A percentile compares a stretch with the other conserved stretches of the same genome.
Conservation (phyloP, 805 yeast species). For the Monosporozyma unispora region DNA sequence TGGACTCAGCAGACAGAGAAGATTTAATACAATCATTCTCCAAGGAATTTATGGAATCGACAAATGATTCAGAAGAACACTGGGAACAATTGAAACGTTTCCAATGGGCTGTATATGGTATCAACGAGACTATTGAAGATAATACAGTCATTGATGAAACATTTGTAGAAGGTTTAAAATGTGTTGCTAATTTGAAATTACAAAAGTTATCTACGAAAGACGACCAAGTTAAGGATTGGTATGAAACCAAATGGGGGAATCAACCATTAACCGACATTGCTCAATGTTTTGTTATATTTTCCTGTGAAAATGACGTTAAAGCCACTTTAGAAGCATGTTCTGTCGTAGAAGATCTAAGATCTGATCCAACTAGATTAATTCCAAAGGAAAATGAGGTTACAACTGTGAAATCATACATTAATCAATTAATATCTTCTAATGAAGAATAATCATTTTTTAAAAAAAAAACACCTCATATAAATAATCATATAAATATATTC, state of each 20-base stretch:
- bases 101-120: slow-evolving; percentile 79
- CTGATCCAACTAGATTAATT: slow-evolving; percentile 25
- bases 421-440: slow-evolving; percentile 10
- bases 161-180: slow-evolving; percentile 59
- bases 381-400: slow-evolving; percentile 31
- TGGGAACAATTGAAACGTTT: slow-evolving; percentile 67
- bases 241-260: slow-evolving; percentile 1
- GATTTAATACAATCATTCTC: slow-evolving; percentile 39
- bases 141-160: slow-evolving; percentile 44
- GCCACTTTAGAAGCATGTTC: slow-evolving; percentile 35
- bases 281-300: slow-evolving; percentile 42
- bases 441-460: not conserved
- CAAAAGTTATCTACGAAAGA: slow-evolving; percentile 44
- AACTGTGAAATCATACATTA: slow-evolving; percentile 28
- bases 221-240: slow-evolving; percentile 32
- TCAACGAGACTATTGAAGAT: slow-evolving; percentile 55
- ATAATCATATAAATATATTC: not conserved
- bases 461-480: not conserved
- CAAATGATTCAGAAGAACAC: slow-evolving; percentile 31
- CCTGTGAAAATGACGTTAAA: slow-evolving; percentile 35
- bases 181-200: slow-evolving; percentile 60
- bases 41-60: slow-evolving; percentile 26
- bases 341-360: slow-evolving; percentile 40
- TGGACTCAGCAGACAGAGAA: slow-evolving; percentile 35
- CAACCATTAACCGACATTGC: slow-evolving; percentile 22